Conservation (phyloP, 495 filamentous ascomycete species). For the Tuber microsphaerosporum region DNA sequence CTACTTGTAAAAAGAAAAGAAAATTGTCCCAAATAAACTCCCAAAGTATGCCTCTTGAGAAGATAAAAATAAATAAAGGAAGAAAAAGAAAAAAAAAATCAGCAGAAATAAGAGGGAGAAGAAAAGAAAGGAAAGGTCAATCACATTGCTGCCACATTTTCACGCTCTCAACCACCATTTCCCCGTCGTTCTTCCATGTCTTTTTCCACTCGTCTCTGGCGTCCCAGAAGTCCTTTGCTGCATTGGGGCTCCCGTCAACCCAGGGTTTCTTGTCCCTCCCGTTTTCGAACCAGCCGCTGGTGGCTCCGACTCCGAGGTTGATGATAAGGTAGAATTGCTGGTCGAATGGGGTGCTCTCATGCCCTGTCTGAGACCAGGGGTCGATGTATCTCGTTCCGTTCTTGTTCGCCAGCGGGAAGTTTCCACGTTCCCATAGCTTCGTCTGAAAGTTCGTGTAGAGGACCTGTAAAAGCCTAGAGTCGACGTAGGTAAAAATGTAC, state of each 20-base stretch:
- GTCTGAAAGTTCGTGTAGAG: conserved; percentile 69
- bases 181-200: conserved; percentile 61
- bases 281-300: conserved; percentile 80
- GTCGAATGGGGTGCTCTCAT: conserved; percentile 67
- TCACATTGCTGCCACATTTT: conserved; percentile 73
- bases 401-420: conserved; percentile 59
- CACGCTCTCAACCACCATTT: conserved; percentile 66
- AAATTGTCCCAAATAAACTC: conserved; percentile 18
- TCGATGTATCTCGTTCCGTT: conserved; percentile 65
- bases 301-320: conserved; percentile 73
- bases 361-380: conserved; percentile 60
- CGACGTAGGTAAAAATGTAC: conserved; percentile 80
- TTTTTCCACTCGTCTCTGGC: conserved; percentile 60
- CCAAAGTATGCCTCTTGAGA: neutral
- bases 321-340: conserved; percentile 73
- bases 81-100: conserved; percentile 10
- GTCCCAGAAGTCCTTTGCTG: conserved; percentile 68
- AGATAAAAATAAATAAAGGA: conserved; percentile 1
- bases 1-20: conserved; percentile 4
- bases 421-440: conserved; percentile 64
- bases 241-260: conserved; percentile 59
- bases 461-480: conserved; percentile 70
- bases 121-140: conserved; percentile 7
- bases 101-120: neutral
- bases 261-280: conserved; percentile 65